These are phyloP conservation scores for Flaveria floridana DNA, from an alignment of 140 eudicot species.

Conservation along the genomic window DNA sequence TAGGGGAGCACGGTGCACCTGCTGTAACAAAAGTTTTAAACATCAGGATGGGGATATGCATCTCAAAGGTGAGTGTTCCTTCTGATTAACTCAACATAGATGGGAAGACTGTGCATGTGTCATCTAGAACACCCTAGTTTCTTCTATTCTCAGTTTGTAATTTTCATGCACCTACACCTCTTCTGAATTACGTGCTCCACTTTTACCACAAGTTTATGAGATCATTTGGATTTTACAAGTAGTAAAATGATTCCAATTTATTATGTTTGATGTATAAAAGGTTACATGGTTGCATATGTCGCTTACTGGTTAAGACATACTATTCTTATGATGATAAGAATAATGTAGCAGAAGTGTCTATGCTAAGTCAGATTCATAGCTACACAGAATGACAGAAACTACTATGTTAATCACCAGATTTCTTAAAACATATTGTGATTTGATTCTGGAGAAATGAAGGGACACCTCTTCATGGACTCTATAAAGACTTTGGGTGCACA, in stretches of 20 bases:
- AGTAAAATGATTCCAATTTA: slow-evolving; percentile 3
- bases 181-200: slow-evolving; percentile 15
- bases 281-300: neutral
- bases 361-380: neutral
- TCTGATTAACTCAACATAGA: neutral
- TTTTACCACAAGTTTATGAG: slow-evolving; percentile 7
- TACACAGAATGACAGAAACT: neutral
- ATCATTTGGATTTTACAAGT: slow-evolving; percentile 7
- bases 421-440: neutral
- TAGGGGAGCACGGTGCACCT: slow-evolving; percentile 22
- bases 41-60: slow-evolving; percentile 42
- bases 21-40: neutral
- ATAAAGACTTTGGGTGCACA: too few relatives aligned
- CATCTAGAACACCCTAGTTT: neutral
- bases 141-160: neutral
- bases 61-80: slow-evolving; percentile 38
- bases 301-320: neutral
- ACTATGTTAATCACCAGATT: neutral
- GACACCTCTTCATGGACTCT: too few relatives aligned
- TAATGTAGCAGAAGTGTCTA: neutral
- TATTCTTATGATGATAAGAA: neutral
- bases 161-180: neutral
- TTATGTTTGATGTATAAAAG: slow-evolving; percentile 22
- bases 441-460: too few relatives aligned
- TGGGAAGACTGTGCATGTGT: slow-evolving; percentile 6